Percentiles rank a stretch among this genome's conserved stretches.
These are phyloP conservation scores for Gymnopus androsaceus DNA, from an alignment of 1,284 basidiomycete genomes.

Conservation along the genomic window DNA sequence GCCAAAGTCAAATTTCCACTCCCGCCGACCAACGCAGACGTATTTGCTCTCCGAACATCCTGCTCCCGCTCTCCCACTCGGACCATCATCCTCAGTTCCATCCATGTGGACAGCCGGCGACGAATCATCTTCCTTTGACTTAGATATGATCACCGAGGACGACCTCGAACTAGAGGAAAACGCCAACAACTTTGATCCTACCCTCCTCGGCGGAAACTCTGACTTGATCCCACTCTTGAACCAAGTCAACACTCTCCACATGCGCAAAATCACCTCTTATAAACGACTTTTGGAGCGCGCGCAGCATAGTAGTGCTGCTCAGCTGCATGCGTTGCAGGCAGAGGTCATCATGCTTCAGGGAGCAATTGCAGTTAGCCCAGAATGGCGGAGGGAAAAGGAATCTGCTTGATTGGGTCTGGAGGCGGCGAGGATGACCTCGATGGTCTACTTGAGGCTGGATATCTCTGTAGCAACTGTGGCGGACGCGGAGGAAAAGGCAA, in stretches of 20 bases:
- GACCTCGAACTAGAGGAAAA: no score
- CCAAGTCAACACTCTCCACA: conserved; percentile 14
- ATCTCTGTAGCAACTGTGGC: conserved; percentile 19
- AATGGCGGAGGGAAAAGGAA: neutral
- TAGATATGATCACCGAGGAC: conserved; percentile 60
- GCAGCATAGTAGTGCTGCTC: conserved; percentile 37
- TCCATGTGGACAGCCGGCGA: conserved; percentile 30
- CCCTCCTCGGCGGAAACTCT: neutral
- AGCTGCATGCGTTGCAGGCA: conserved; percentile 18
- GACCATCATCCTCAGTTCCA: conserved; percentile 22
- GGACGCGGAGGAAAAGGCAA: conserved; percentile 21
- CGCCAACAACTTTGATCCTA: conserved; percentile 39
- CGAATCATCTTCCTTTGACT: conserved; percentile 10
- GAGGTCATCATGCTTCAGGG: conserved; percentile 13
- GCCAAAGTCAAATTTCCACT: neutral
- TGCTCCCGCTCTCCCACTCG: conserved; percentile 2
- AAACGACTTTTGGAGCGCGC: conserved; percentile 60
- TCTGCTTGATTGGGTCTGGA: neutral
- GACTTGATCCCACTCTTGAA: conserved; percentile 13
- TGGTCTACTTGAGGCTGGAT: neutral
- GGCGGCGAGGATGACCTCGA: neutral
- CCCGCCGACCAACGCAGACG: neutral
- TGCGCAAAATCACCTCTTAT: conserved; percentile 52
- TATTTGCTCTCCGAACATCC: conserved; percentile 1
- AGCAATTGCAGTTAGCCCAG: conserved; percentile 2